Base-by-base conservation (phyloP, 352 stramenopile genomes). In the Globisporangium solare region DNA sequence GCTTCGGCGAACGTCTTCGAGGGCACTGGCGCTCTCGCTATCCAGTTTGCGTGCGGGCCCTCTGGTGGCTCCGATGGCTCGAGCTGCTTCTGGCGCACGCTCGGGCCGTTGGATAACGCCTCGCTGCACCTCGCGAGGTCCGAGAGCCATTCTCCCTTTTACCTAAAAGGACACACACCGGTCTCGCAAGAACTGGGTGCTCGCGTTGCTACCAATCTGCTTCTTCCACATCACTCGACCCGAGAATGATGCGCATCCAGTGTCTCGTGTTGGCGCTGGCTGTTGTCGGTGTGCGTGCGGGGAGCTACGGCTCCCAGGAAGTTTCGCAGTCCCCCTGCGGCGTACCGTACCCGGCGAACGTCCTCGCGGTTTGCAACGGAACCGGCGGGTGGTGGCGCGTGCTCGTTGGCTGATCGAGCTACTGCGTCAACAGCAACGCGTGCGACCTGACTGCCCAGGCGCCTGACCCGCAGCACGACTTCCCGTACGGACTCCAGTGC, bases 61-160 rank as follows among this genome's bases (percentile, higher is more conserved):
- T 17, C 17, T n/a, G 39, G 12, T n/a, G 10, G 7, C 17, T 43
- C 17, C 7, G 3, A 13, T 1, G n/a, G 2, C 39, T 3, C 18
- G 0, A 13, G 12, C 39, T 43, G 39, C 12, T 35, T 35, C 27
- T 35, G 27, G 27, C 7, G 10, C 27, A 35, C 27, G 27, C 27
- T 35, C 27, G 13, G 14, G 49, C 32, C 32, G 49, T 45, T 54
- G 32, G 12, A 54, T 46, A 54, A 54, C 32, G 11, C 27, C 35
- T 41, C 18, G 11, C 46, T 20, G 15, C n/a, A 18, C 15, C 13
- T 15, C 14, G 6, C 39, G 6, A 15, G 6, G 10, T 54, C 22
- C 21, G 39, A n/a, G 15, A 39, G 27, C 18, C 48, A 54, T 54
- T 46, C 49, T 20, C 49, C 32, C 32, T 54, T 54, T 54, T 54